Base-by-base conservation (phyloP, 2,329 filamentous ascomycete genomes). In the Dactylonectria macrodidyma region DNA sequence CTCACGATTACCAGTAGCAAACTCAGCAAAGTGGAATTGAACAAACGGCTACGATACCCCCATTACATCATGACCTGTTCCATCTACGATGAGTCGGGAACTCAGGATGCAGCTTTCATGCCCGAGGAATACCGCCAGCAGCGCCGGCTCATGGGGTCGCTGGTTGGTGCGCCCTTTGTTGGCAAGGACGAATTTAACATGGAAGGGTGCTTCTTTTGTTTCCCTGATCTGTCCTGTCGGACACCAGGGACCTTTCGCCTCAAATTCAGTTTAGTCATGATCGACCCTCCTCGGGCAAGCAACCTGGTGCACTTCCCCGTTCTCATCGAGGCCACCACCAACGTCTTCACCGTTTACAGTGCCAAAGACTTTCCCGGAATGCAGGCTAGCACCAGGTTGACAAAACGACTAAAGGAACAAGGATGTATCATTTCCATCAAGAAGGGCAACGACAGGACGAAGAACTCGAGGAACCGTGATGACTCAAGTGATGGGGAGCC, bases 311-410 rank as follows among this genome's bases (percentile, higher is more conserved):
- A 81, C 59, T 87, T 84, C 14, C 87, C 86, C 24, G 84, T 89
- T 16, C 79, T 84, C n/a, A 84, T 84, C 9, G 83, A 83, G 22
- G 83, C 82, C 16, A 86, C 90, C 81, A 94, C 90, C 76, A 89
- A 93, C 16, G 83, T 90, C n/a, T 95, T 96, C 76, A 90, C 88
- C 12, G 93, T 95, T 8, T 95, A 92, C 79, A 95, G 92, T 50
- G 93, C 93, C 50, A 96, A 95, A 78, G 93, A 95, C 77, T 96
- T 96, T 67, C 92, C 93, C 0, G 93, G 93, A 6, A 96, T 96
- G 93, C 86, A 91, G 65, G 90, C 92, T 1, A 95, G 92, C 78
- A 95, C 92, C 30, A 84, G 87, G 19, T 81, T 96, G 44, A 93
- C 93, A 1, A 93, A 93, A 78, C 86, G 88, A 36, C 83, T 96